Base-by-base conservation (phyloP, 495 filamentous ascomycete genomes). In the Podospora comata region DNA sequence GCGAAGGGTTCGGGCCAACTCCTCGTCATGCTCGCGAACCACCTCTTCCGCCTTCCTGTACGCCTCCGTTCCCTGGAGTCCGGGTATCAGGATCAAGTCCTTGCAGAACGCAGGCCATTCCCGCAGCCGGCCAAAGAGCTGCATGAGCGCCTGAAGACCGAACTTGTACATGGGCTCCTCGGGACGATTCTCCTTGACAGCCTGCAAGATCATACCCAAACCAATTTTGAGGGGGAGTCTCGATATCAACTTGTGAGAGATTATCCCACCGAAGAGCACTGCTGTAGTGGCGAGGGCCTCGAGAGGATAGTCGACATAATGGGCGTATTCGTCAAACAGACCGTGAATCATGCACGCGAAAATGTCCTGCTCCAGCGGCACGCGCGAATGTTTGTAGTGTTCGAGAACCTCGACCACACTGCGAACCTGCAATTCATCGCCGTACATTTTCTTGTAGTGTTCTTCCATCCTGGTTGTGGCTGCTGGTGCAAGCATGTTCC, bases 291-390 rank as follows among this genome's bases (percentile, higher is more conserved):
- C 94, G 65, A 99, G 80, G 39, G 95, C 95, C 70, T 95, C 94
- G 4, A 96, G 84, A 4, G 96, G 96, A 76, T 99, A 99, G 71
- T 94, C 92, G 56, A 89, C 85, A 75, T 96, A 99, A 76, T 96
- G 96, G 59, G 90, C 88, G 75, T 97, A 99, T 79, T 99, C 95
- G 71, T 99, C 95, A 71, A 98, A 97, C 9, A 99, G 83, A 0
- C 95, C 95, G 72, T 97, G 94, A 34, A 99, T 93, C 95, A 99
- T 98, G 78, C 94, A 97, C 15, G 94, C 92, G 76, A 98, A 99
- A 4, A 97, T 83, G 73, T 99, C 95, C 76, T 97, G 93, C 64
- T 97, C 92, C 16, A 86, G 80, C 2, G 92, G 87, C 64, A 95
- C 90, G 27, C 86, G 85, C 0, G 96, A 98, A 53, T 86, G 86